phyloP scores from a whole-genome alignment of 2,329 filamentous ascomycete genomes.

The Aspergillus pseudotamarii region DNA sequence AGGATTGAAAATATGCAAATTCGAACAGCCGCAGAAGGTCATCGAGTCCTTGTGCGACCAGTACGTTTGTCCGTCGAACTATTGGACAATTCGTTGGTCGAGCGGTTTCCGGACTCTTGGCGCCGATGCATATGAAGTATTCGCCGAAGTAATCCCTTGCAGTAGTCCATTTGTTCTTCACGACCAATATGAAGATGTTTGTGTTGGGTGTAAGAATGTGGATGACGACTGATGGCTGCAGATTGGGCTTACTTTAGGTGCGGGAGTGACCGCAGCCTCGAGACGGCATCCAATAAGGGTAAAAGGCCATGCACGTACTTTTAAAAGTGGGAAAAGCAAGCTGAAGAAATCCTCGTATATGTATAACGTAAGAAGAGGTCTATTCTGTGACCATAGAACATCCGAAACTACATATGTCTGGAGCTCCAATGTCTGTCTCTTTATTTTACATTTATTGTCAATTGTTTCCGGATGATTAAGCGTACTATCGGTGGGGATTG shows the following conservation, averaged over 20 bases:
- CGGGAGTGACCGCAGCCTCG: constrained; percentile 5
- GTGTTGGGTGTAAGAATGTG: neutral
- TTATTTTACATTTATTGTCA: too few relatives aligned
- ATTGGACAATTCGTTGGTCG: neutral
- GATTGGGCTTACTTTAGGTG: neutral
- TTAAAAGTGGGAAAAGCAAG: neutral
- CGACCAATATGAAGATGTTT: neutral
- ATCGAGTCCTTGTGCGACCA: neutral
- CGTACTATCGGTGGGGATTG: neutral
- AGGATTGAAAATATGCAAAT: neutral
- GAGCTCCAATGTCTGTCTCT: too few relatives aligned
- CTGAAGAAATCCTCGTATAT: neutral
- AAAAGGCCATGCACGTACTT: neutral
- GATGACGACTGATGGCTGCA: neutral
- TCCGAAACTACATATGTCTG: neutral
- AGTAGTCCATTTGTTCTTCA: neutral
- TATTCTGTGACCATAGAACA: neutral
- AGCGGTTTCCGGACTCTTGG: neutral
- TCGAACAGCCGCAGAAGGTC: neutral
- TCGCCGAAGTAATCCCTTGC: constrained; percentile 2
- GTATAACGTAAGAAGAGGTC: neutral
- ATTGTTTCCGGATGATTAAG: too few relatives aligned
- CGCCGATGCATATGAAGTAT: neutral
- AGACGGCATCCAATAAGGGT: neutral
- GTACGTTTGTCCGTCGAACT: neutral